These are phyloP conservation scores for Cryphonectria carpinicola DNA, from an alignment of 2,329 filamentous ascomycete species.

Conservation along the genomic window DNA sequence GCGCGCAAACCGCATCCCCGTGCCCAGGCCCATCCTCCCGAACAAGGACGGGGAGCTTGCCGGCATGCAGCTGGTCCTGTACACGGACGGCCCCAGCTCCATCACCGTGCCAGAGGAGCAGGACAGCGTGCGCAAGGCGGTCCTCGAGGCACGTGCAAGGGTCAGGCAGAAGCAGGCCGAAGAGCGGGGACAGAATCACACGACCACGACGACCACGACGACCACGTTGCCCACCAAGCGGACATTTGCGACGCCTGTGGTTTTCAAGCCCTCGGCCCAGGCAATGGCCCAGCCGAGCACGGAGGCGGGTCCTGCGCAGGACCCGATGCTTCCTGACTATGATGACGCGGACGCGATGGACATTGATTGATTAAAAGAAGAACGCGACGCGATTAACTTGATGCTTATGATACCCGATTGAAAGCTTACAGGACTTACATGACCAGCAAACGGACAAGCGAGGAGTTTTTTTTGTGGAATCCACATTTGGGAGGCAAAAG, in stretches of 20 bases:
- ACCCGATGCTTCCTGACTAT: slow-evolving; percentile 34
- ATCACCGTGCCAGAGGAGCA: slow-evolving; percentile 75
- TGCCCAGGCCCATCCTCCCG: slow-evolving; percentile 58
- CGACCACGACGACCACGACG: neutral
- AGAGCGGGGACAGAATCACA: slow-evolving; percentile 37
- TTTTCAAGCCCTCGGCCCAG: neutral
- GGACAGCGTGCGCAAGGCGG: slow-evolving; percentile 79
- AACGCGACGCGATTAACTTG: slow-evolving; percentile 8
- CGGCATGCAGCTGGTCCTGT: slow-evolving; percentile 79
- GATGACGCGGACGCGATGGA: slow-evolving; percentile 72
- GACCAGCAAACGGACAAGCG: slow-evolving; percentile 10
- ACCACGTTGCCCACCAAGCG: neutral
- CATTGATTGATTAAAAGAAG: slow-evolving; percentile 51
- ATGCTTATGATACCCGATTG: slow-evolving; percentile 30
- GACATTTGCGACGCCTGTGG: slow-evolving; percentile 27
- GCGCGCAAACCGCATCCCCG: slow-evolving; percentile 66
- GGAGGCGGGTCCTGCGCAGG: neutral
- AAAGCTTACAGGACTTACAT: slow-evolving; percentile 26
- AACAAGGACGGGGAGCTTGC: slow-evolving; percentile 58
- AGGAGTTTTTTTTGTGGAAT: slow-evolving; percentile 13
- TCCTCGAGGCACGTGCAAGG: slow-evolving; percentile 76
- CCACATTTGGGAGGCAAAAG: neutral
- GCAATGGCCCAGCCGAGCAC: neutral
- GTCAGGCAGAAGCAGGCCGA: slow-evolving; percentile 61
- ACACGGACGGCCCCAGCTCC: slow-evolving; percentile 72